These are phyloP conservation scores for Grosmannia penicillata DNA, from an alignment of 2,329 filamentous ascomycete species.

Conservation along the genomic window DNA sequence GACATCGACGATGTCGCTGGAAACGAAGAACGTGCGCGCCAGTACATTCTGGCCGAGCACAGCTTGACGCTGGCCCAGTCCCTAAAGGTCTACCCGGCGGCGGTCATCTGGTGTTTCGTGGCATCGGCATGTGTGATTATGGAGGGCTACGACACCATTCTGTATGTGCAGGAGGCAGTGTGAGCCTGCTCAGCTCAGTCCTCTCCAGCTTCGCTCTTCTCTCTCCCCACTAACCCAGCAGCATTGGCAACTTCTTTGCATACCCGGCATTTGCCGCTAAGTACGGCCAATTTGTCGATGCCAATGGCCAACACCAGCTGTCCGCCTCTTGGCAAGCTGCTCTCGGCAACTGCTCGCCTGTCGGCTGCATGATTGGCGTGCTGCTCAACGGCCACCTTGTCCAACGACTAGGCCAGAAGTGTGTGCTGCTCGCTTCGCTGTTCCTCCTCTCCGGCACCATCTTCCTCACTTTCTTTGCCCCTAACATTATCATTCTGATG, in stretches of 20 bases:
- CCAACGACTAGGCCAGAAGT: conserved; percentile 26
- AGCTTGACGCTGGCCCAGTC: conserved; percentile 11
- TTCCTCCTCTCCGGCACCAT: conserved; percentile 24
- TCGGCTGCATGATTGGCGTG: conserved; percentile 33
- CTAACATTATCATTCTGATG: conserved; percentile 21
- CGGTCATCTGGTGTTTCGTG: conserved; percentile 9
- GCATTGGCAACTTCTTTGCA: conserved; percentile 12
- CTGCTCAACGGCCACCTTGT: conserved; percentile 32
- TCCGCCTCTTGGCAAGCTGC: conserved; percentile 34
- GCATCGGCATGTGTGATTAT: conserved; percentile 11
- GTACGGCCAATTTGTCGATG: conserved; percentile 17
- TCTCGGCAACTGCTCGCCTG: conserved; percentile 20
- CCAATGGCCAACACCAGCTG: conserved; percentile 21
- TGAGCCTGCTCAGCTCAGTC: too few relatives aligned
- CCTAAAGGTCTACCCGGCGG: conserved; percentile 9
- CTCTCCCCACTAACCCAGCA: not conserved
- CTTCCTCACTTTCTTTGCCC: conserved; percentile 30
- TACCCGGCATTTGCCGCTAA: conserved; percentile 12
- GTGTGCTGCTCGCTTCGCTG: conserved; percentile 27
- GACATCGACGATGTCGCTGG: not conserved
- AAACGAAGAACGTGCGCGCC: not conserved
- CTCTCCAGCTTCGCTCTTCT: too few relatives aligned
- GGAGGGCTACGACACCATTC: conserved; percentile 14
- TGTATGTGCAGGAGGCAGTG: too few relatives aligned
- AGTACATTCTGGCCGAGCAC: conserved; percentile 1